Conservation (phyloP, 176 grass and related monocot genomes). For the Aegilops tauschii region DNA sequence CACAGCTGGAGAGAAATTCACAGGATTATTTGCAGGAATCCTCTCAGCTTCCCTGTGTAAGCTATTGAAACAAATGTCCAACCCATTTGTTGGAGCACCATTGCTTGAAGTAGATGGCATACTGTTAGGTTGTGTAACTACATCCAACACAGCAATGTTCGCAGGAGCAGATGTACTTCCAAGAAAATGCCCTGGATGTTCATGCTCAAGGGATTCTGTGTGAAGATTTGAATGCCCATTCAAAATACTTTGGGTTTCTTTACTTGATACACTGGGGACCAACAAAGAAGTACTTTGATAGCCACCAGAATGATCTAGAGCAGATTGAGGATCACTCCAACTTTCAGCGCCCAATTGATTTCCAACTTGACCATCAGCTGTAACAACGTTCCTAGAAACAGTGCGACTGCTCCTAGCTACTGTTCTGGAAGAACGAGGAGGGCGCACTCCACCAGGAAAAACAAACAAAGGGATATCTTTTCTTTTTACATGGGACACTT, state of each 20-base stretch:
- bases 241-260: conserved; percentile 22
- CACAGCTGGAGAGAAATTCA: conserved; percentile 12
- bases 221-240: conserved; percentile 29
- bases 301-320: conserved; percentile 24
- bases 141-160: conserved; percentile 2
- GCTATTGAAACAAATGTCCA: conserved; percentile 6
- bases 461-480: conserved; percentile 78
- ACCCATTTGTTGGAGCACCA: conserved; percentile 1
- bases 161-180: conserved; percentile 3
- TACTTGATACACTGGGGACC: conserved; percentile 8
- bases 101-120: conserved; percentile 27
- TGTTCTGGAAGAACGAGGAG: conserved; percentile 47
- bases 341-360: conserved; percentile 7
- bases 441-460: conserved; percentile 72
- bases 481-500: conserved; percentile 77
- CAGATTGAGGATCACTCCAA: conserved; percentile 24
- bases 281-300: conserved; percentile 21
- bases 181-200: conserved; percentile 21
- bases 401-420: conserved; percentile 20
- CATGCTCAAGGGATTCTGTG: conserved; percentile 26
- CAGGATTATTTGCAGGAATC: conserved; percentile 42
- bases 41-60: conserved; percentile 44
- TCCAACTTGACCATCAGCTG: conserved; percentile 38
- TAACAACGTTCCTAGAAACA: conserved; percentile 35
- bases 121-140: conserved; percentile 18